These are phyloP conservation scores for Talaromyces sp. DNA, from an alignment of 2,329 filamentous ascomycete genomes.

Conservation along the genomic window DNA sequence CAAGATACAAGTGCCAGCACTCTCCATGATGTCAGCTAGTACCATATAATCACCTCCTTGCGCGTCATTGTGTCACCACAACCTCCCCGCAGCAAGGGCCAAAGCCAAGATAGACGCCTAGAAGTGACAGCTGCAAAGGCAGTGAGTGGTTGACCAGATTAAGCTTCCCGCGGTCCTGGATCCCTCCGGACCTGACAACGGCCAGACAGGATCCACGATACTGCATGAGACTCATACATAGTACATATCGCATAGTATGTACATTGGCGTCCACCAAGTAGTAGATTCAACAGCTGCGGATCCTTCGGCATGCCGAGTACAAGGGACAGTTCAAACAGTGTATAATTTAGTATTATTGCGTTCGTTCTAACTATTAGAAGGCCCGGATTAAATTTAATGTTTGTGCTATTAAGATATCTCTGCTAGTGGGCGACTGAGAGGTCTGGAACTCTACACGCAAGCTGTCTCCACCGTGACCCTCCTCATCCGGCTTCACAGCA, in stretches of 20 bases:
- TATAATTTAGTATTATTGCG: neutral
- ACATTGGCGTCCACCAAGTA: too few species aligned
- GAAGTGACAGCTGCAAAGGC: neutral
- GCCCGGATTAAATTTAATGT: too few species aligned
- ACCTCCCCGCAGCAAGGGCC: conserved; percentile 3
- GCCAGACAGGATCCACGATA: neutral
- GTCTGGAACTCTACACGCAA: neutral
- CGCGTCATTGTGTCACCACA: conserved; percentile 25
- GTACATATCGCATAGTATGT: too few species aligned
- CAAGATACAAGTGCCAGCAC: neutral
- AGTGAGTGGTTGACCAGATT: neutral
- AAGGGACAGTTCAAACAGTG: neutral
- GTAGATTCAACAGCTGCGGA: too few species aligned
- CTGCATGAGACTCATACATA: too few species aligned
- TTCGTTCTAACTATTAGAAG: too few species aligned
- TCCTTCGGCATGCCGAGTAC: conserved; percentile 9
- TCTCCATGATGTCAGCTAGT: conserved; percentile 18
- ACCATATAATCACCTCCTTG: conserved; percentile 11
- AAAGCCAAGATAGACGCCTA: neutral
- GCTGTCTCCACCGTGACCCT: neutral
- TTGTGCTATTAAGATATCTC: too few species aligned
- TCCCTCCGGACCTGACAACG: neutral
- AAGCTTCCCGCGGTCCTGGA: conserved; percentile 15
- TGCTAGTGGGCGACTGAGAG: too few species aligned
- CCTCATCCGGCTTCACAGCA: conserved; percentile 6